phyloP scores from a whole-genome alignment of 768 basidiomycete genomes.

The Suillus subaureus region DNA sequence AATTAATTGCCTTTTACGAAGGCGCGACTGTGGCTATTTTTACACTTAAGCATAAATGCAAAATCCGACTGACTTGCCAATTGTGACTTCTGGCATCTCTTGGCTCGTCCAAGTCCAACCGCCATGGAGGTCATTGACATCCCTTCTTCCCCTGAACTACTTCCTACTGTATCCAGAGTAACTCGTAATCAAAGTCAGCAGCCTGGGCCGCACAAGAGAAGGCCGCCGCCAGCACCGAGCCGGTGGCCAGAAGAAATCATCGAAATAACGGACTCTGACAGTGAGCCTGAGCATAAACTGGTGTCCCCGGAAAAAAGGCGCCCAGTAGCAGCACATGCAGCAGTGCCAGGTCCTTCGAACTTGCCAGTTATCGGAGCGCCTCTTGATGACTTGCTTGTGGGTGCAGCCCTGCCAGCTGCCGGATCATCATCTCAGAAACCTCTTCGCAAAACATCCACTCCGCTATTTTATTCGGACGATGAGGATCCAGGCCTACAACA shows the following conservation, averaged over 20 bases:
- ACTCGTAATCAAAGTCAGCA: constrained; percentile 26
- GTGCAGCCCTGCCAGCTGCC: constrained; percentile 10
- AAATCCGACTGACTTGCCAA: not conserved
- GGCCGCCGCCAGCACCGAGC: constrained; percentile 6
- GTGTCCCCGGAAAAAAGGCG: constrained; percentile 7
- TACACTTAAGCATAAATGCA: not conserved
- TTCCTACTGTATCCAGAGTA: constrained; percentile 13
- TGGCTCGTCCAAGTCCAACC: not conserved
- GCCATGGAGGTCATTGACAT: constrained; percentile 28
- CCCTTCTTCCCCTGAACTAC: constrained; percentile 29
- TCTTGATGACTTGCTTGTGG: constrained; percentile 13
- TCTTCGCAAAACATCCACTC: constrained; percentile 15
- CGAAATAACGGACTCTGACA: constrained; percentile 55
- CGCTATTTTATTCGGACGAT: constrained; percentile 43
- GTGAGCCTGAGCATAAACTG: constrained; percentile 27
- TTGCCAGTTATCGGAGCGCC: constrained; percentile 17
- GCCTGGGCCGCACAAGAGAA: constrained; percentile 17
- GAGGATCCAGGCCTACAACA: constrained; percentile 22
- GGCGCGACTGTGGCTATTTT: not conserved
- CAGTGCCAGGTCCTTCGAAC: constrained; percentile 14
- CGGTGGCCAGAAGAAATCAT: constrained; percentile 38
- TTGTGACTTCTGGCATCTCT: not conserved
- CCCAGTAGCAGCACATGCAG: not conserved
- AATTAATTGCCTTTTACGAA: not conserved
- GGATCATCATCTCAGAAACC: constrained; percentile 20